A percentile compares a stretch with the other conserved stretches of the same genome.
These are phyloP conservation scores for Leccinum glutinopallens DNA, from an alignment of 1,284 basidiomycete species.

Conservation along the genomic window DNA sequence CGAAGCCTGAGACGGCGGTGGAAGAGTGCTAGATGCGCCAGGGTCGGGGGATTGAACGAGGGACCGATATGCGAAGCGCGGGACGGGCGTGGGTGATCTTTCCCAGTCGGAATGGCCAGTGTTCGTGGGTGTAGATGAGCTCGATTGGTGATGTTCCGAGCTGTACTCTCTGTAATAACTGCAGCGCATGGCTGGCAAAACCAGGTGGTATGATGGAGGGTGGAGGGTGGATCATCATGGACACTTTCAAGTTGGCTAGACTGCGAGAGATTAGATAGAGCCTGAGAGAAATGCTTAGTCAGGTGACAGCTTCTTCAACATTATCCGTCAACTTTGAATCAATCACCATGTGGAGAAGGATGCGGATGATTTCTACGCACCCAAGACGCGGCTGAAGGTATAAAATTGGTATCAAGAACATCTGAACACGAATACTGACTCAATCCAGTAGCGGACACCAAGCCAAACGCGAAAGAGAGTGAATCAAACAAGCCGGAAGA, in stretches of 20 bases:
- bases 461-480: constrained; percentile 31
- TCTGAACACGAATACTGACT: constrained; percentile 17
- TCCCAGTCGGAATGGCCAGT: constrained; percentile 53
- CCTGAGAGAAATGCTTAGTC: constrained; percentile 27
- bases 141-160: constrained; percentile 50
- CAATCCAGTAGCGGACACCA: constrained; percentile 13
- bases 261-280: constrained; percentile 26
- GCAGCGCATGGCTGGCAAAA: constrained; percentile 32
- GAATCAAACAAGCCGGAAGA: constrained; percentile 30
- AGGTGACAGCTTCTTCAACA: constrained; percentile 14
- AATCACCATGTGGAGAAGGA: constrained; percentile 58
- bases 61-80: constrained; percentile 61
- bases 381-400: constrained; percentile 37
- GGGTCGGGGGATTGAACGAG: constrained; percentile 93
- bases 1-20: constrained; percentile 28
- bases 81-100: constrained; percentile 17
- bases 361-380: constrained; percentile 72
- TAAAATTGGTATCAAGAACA: not conserved
- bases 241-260: not conserved
- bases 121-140: constrained; percentile 54
- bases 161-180: constrained; percentile 49
- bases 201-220: constrained; percentile 20
- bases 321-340: constrained; percentile 16
- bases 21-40: constrained; percentile 74
- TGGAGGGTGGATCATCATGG: constrained; percentile 19